Evolutionary conservation across 1,139 yeast species (phyloP).

Genomic region (Pichia sp.): DNA sequence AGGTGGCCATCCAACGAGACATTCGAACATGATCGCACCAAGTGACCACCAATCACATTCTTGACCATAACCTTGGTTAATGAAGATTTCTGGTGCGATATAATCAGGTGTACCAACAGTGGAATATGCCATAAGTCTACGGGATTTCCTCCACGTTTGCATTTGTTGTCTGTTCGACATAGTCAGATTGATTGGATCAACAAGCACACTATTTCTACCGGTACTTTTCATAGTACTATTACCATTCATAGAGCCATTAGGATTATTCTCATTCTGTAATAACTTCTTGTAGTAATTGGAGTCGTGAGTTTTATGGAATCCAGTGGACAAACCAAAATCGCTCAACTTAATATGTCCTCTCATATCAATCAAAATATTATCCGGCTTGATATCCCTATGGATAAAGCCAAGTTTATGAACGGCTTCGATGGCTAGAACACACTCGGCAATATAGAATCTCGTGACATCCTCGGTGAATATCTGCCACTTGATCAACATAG

Average conservation of each 20-base stretch:
- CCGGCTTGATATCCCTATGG: constrained; percentile 76
- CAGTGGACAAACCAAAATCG: constrained; percentile 80
- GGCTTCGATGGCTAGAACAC: constrained; percentile 79
- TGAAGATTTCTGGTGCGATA: constrained; percentile 95
- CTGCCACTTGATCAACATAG: constrained; percentile 84
- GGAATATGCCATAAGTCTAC: constrained; percentile 96
- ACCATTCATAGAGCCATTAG: constrained; percentile 22
- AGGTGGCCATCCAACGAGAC: constrained; percentile 99
- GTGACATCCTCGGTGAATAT: constrained; percentile 81
- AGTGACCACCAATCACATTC: constrained; percentile 99
- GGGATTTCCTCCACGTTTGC: constrained; percentile 96
- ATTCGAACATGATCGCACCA: constrained; percentile 98
- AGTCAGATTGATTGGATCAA: constrained; percentile 91
- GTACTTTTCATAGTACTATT: constrained; percentile 3
- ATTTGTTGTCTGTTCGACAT: constrained; percentile 96
- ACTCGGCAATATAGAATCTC: constrained; percentile 79
- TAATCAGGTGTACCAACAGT: constrained; percentile 99
- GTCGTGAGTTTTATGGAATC: constrained; percentile 81
- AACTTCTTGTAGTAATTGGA: constrained; percentile 69
- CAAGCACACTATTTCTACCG: constrained; percentile 73
- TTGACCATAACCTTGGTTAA: constrained; percentile 97
- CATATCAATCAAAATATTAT: constrained; percentile 71
- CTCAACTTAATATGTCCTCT: constrained; percentile 73
- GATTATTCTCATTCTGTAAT: constrained; percentile 46
- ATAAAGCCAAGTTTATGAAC: constrained; percentile 74